Percentiles rank a stretch among this genome's conserved stretches.
Evolutionary conservation across 2,329 filamentous ascomycete species (phyloP).

Genomic region (Aspergillus texensis): DNA sequence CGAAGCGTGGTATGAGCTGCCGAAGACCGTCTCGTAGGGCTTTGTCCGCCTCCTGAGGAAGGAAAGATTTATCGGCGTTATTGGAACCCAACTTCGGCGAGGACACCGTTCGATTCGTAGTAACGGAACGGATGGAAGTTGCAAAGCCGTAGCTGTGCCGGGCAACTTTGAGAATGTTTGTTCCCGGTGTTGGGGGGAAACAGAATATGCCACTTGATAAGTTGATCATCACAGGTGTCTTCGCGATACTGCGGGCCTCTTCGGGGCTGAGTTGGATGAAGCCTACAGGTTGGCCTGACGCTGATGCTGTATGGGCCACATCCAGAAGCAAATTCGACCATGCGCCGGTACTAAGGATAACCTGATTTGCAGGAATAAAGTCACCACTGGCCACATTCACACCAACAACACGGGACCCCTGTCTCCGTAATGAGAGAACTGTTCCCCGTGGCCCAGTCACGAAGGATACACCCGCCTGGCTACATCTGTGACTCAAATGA

Average conservation of each 20-base stretch:
- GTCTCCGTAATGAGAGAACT: conserved; percentile 31
- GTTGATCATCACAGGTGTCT: conserved; percentile 63
- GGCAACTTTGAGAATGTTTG: conserved; percentile 63
- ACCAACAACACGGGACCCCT: conserved; percentile 52
- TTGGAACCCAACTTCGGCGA: conserved; percentile 40
- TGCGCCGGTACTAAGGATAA: conserved; percentile 79
- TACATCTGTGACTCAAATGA: conserved; percentile 28
- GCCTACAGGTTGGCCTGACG: conserved; percentile 76
- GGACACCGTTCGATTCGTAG: conserved; percentile 27
- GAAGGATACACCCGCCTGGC: conserved; percentile 46
- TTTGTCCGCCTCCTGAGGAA: conserved; percentile 56
- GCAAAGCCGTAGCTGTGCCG: conserved; percentile 67
- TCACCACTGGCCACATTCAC: conserved; percentile 55
- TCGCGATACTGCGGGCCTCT: conserved; percentile 65
- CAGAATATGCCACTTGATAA: conserved; percentile 50
- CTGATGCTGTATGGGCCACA: conserved; percentile 69
- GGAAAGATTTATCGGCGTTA: conserved; percentile 41
- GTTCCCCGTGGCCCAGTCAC: conserved; percentile 41
- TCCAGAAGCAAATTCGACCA: conserved; percentile 79
- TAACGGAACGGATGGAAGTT: conserved; percentile 21
- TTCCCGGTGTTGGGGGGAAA: conserved; percentile 51
- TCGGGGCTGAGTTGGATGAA: conserved; percentile 71
- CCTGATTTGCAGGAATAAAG: conserved; percentile 64
- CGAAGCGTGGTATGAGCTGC: conserved; percentile 62
- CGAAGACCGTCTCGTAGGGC: conserved; percentile 62